Base-by-base conservation (phyloP, 2,329 filamentous ascomycete genomes). In the Curvularia hawaiiensis region DNA sequence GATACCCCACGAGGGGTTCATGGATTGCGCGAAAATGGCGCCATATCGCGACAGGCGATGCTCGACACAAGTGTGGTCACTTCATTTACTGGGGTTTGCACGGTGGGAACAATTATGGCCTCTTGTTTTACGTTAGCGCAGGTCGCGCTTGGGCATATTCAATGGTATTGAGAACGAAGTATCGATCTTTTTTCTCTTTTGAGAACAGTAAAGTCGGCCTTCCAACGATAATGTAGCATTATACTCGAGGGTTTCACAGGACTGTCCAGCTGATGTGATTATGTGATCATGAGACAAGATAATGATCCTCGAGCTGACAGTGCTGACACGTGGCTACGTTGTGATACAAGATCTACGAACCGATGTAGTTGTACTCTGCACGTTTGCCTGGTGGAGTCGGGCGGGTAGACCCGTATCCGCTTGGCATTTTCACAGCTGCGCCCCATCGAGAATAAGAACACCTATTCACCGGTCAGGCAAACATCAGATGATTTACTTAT, bases 31-130 rank as follows among this genome's bases (percentile, higher is more conserved):
- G 46, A 60, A 38, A 54, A 64, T 64, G 46, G 62, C 62, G 62
- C 62, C 52, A 64, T 64, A 62, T 64, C 51, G 52, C 62, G 62
- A 62, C 59, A 58, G 49, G 43, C 40, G 18, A 50, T 48, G 26
- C 41, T 22, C 38, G 18, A 30, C n/a, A 46, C 41, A 44, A n/a
- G 35, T 30, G 31, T 28, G 46, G 39, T 24, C 18, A 7, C 14
- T 49, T 11, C 43, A 59, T 31, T n/a, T 35, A 24, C 51, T 50
- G 30, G 30, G 9, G 12, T 35, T n/a, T 31, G 10, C 30, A 31
- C 9, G 47, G 53, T 38, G 49, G 7, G 33, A 22, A 46, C 35
- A 45, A 39, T 20, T 45, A 52, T 35, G 53, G 46, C 26, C 31
- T 49, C 18, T 49, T 40, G 40, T 43, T 52, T 12, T 31, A 31